A percentile compares a stretch with the other conserved stretches of the same genome.
phyloP scores from a whole-genome alignment of 2,329 filamentous ascomycete species.

The Rosellinia necatrix region DNA sequence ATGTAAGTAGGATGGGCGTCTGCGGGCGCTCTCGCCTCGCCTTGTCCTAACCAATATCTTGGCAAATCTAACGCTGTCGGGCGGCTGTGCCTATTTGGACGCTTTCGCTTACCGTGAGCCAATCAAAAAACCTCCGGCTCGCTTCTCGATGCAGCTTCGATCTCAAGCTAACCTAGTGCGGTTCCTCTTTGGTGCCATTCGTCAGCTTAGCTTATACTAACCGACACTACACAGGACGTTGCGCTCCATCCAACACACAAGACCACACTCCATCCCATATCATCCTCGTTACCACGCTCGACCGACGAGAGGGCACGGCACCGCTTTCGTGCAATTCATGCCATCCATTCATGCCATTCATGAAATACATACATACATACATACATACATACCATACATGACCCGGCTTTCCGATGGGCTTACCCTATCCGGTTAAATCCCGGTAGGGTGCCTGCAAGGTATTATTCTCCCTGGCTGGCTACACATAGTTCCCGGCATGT shows the following conservation, averaged over 20 bases:
- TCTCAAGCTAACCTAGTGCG: conserved; percentile 29
- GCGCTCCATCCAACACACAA: no score
- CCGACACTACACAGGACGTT: no score
- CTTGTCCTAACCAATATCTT: conserved; percentile 15
- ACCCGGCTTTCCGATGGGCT: not conserved
- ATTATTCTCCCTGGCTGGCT: no score
- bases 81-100: conserved; percentile 27
- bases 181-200: conserved; percentile 6
- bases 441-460: not conserved
- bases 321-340: no score
- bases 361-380: not conserved
- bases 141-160: conserved; percentile 38
- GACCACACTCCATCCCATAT: no score
- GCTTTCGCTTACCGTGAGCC: conserved; percentile 37
- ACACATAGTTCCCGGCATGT: no score
- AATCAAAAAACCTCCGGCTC: conserved; percentile 40
- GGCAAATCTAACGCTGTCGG: conserved; percentile 27
- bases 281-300: no score
- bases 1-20: not conserved
- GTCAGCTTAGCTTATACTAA: conserved; percentile 8
- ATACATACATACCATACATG: not conserved
- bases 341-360: no score
- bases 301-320: no score
- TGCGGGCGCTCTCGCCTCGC: not conserved
- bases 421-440: not conserved